phyloP scores from a whole-genome alignment of 768 basidiomycete species.

The Candolleomyces eurysporus region DNA sequence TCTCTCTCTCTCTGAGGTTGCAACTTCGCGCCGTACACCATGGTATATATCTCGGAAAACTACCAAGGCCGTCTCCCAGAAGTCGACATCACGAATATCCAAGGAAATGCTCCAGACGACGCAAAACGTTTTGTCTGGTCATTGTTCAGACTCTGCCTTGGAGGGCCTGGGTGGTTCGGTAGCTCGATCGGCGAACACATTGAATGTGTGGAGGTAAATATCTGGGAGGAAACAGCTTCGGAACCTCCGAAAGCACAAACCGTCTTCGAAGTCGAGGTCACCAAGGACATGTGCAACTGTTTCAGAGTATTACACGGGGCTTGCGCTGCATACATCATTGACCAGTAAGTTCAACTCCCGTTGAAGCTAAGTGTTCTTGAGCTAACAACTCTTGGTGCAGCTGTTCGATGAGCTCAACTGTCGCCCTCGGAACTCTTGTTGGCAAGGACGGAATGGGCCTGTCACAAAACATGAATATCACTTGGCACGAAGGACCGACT shows the following conservation, averaged over 20 bases:
- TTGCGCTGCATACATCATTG: slow-evolving; percentile 55
- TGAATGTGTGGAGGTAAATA: slow-evolving; percentile 34
- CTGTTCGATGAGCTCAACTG: slow-evolving; percentile 42
- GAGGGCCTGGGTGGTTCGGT: slow-evolving; percentile 33
- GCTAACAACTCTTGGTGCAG: slow-evolving; percentile 19
- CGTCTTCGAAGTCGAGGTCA: slow-evolving; percentile 38
- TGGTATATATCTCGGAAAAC: not conserved
- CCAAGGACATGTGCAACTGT: slow-evolving; percentile 52
- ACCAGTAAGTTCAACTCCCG: slow-evolving; percentile 37
- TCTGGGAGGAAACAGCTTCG: slow-evolving; percentile 20
- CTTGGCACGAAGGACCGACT: slow-evolving; percentile 42
- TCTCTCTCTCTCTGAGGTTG: not conserved
- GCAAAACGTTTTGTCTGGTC: slow-evolving; percentile 32
- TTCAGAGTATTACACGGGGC: slow-evolving; percentile 52
- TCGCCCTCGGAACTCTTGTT: slow-evolving; percentile 36
- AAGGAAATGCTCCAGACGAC: slow-evolving; percentile 39
- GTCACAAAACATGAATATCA: slow-evolving; percentile 49
- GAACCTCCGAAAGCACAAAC: slow-evolving; percentile 26
- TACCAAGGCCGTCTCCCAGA: not conserved
- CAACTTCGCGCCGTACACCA: not conserved
- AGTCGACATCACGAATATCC: slow-evolving; percentile 29
- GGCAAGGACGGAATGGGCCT: slow-evolving; percentile 45
- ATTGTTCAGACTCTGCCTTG: slow-evolving; percentile 37
- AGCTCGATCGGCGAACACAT: slow-evolving; percentile 37
- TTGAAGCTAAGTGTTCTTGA: no score